Conservation (phyloP, 2,329 filamentous ascomycete species). For the Rutstroemia sp. region DNA sequence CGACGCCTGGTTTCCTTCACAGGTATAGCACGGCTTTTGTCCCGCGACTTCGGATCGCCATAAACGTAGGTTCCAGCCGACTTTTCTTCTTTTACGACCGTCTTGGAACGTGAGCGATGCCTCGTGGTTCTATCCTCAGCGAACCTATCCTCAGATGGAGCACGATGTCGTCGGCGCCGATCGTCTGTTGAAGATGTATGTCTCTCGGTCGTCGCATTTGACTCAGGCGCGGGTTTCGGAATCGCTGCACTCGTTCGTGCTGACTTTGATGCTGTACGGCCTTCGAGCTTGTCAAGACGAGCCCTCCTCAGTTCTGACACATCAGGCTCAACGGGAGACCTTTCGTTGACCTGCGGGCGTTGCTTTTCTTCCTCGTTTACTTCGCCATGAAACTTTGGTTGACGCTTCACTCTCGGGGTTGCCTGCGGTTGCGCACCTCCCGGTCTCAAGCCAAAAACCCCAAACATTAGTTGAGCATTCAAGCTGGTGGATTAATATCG, state of each 20-base stretch:
- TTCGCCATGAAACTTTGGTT: conserved; percentile 18
- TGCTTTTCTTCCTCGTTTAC: conserved; percentile 16
- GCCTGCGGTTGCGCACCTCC: background rate
- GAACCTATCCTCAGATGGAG: conserved; percentile 1
- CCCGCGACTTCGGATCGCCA: conserved; percentile 12
- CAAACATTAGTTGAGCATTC: background rate
- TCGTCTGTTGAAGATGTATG: conserved; percentile 16
- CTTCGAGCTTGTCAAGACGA: conserved; percentile 25
- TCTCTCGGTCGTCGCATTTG: conserved; percentile 19
- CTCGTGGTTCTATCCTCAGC: conserved; percentile 8
- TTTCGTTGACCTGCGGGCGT: conserved; percentile 13
- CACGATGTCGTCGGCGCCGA: conserved; percentile 15
- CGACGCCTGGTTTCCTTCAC: conserved; percentile 18
- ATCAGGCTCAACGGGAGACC: conserved; percentile 17
- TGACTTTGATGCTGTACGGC: conserved; percentile 7
- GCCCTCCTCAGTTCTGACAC: conserved; percentile 19
- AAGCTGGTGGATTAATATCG: background rate
- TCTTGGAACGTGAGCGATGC: conserved; percentile 15
- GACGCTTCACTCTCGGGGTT: conserved; percentile 15
- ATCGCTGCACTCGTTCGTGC: conserved; percentile 13
- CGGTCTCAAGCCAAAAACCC: background rate
- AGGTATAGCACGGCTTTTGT: conserved; percentile 10
- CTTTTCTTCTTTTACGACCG: conserved; percentile 11
- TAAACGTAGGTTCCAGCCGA: conserved; percentile 17
- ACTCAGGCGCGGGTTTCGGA: conserved; percentile 21